Base-by-base conservation (phyloP, 768 basidiomycete genomes). In the Rhodotorula taiwanensis region DNA sequence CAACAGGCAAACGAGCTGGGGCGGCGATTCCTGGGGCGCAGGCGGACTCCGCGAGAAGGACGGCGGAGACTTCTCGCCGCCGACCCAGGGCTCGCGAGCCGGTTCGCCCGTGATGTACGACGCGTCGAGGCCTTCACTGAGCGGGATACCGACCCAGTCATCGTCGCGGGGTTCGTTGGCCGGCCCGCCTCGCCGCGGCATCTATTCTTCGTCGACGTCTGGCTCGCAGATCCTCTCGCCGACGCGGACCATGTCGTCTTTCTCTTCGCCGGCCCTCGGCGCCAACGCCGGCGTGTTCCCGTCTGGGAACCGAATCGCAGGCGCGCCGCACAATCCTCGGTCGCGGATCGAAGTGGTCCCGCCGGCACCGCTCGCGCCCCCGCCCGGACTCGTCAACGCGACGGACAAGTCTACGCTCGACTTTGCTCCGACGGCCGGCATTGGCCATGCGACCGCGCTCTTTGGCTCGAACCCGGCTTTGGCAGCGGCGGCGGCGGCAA, bases 341-440 rank as follows among this genome's bases (percentile, higher is more conserved):
- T 84, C 79, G 72, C 80, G 80, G 58, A 76, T 88, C 56, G 82
- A 87, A 69, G 83, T 88, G 55, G 76, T 89, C 21, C 77, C 87
- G 6, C 87, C 87, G 0, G 74, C 81, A 1, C 87, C 86, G 3
- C 79, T 89, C 23, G 81, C 81, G 2, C 77, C 80, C 16, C 73
- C 74, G 44, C 74, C 79, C n/a, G 70, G 69, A 0, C 27, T 51
- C 5, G 62, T 69, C 58, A 60, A 69, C 21, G 54, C 65, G 28
- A 67, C 64, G 16, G 67, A 69, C 55, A 66, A 64, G 50, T 41
- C 51, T 8, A 69, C 67, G 11, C 62, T 71, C 57, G 64, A 61
- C 34, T 71, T 71, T 52, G 64, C 70, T 1, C 64, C 67, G 18
- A 48, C 50, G 2, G 52, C 34, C 39, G 70, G 64, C 1, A 71